These are phyloP conservation scores for Calonectria pseudoturangicola DNA, from an alignment of 2,329 filamentous ascomycete genomes.

Conservation along the genomic window DNA sequence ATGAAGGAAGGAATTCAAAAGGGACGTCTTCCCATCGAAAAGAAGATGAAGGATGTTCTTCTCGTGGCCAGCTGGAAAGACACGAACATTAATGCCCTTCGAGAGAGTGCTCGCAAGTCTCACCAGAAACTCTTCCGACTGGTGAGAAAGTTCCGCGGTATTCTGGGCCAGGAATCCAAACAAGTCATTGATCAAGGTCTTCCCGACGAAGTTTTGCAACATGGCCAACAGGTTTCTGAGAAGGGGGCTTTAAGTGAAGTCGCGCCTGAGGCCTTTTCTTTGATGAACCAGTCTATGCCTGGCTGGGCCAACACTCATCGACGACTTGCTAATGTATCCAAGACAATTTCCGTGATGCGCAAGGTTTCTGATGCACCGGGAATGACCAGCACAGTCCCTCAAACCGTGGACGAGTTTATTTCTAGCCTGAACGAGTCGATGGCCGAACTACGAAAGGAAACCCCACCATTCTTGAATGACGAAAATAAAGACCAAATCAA, in stretches of 20 bases:
- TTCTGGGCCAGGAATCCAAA: constrained; percentile 86
- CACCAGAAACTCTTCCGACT: constrained; percentile 95
- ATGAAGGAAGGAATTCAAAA: constrained; percentile 79
- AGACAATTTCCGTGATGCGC: constrained; percentile 84
- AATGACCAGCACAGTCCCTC: constrained; percentile 72
- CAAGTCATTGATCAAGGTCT: constrained; percentile 76
- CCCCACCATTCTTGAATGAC: constrained; percentile 86
- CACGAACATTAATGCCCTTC: constrained; percentile 91
- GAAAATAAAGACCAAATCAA: constrained; percentile 90
- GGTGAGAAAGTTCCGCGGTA: constrained; percentile 89
- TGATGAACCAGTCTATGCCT: constrained; percentile 56
- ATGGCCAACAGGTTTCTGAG: constrained; percentile 26
- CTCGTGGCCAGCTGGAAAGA: constrained; percentile 98
- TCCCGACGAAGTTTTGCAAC: constrained; percentile 67
- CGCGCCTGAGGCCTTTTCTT: constrained; percentile 43
- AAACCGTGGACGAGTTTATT: constrained; percentile 81
- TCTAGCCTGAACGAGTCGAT: constrained; percentile 80
- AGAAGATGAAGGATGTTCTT: constrained; percentile 93
- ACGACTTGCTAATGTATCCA: constrained; percentile 81
- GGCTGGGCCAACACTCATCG: constrained; percentile 69
- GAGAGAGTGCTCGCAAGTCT: constrained; percentile 91
- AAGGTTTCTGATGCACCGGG: constrained; percentile 74
- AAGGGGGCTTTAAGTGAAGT: constrained; percentile 34
- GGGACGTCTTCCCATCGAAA: constrained; percentile 86
- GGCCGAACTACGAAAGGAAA: constrained; percentile 86